Base-by-base conservation (phyloP, 352 stramenopile species). In the Phytophthora tubulina region DNA sequence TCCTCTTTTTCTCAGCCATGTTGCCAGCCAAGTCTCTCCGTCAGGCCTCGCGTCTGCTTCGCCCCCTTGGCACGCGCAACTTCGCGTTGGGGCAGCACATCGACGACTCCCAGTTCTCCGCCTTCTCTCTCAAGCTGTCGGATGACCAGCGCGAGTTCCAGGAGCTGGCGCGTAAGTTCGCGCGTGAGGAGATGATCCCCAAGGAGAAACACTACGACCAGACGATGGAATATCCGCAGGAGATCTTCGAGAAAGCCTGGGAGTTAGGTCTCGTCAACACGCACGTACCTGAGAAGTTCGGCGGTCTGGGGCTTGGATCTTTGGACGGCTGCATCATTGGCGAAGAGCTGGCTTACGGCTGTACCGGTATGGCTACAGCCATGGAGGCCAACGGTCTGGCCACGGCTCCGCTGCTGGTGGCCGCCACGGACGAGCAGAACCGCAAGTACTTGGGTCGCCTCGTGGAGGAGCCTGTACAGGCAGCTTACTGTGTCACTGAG, bases 401-500 rank as follows among this genome's bases (percentile, higher is more conserved):
- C 35, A 82, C 84, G 11, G 92, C 92, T 30, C 92, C 92, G 32
- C 73, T 97, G 50, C 79, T 97, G 7, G 86, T 97, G 10, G 92
- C 90, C 4, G 91, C 78, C 32, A 92, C 83, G 58, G 86, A 97
- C 50, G 82, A 55, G 44, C 92, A 97, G 74, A 90, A 90, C 69
- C 87, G 87, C 31, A 95, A 97, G 72, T 97, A 97, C 71, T 81
- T 97, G 27, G 90, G 88, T 8, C 84, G 86, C 5, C 77, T 97
- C 17, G 82, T 90, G 9, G 90, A 96, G 36, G 90, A 92, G 60
- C 89, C 92, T 1, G 63, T 94, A 8, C 87, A 97, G 70, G 89
- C 89, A 42, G 87, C 88, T 15, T 97, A 97, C 79, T 97, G 91
- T 62, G 88, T 98, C 53, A 98, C 92, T 1, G 94, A 98, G 63